phyloP scores from a whole-genome alignment of 2,329 filamentous ascomycete species.

The Celoporthe dispersa region DNA sequence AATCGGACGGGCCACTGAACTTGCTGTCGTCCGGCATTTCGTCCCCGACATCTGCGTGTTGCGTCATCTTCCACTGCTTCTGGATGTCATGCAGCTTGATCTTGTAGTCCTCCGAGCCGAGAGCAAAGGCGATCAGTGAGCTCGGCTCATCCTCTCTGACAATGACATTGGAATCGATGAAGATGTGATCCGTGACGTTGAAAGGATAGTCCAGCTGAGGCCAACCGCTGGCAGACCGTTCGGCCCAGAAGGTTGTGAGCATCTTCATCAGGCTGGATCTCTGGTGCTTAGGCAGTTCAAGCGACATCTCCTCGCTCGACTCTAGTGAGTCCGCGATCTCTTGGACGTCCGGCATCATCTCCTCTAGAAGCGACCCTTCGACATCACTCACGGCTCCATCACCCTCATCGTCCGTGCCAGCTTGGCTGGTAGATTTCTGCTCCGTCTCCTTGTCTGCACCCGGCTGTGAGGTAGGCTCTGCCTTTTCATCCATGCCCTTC shows the following conservation, averaged over 20 bases:
- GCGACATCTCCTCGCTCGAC: constrained; percentile 61
- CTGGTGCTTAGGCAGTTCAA: constrained; percentile 89
- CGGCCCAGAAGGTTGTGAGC: constrained; percentile 97
- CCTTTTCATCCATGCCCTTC: constrained; percentile 24
- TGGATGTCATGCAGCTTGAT: constrained; percentile 75
- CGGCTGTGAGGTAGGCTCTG: constrained; percentile 38
- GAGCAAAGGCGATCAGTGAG: constrained; percentile 89
- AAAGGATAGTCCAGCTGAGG: constrained; percentile 89
- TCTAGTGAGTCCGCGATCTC: constrained; percentile 67
- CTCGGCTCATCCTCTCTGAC: constrained; percentile 97
- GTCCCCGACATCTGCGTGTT: constrained; percentile 43
- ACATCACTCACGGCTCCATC: constrained; percentile 65
- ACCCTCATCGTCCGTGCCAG: constrained; percentile 68
- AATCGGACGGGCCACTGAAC: constrained; percentile 41
- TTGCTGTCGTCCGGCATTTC: constrained; percentile 37
- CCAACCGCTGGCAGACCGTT: constrained; percentile 95
- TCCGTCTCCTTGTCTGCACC: constrained; percentile 49
- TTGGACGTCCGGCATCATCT: constrained; percentile 66
- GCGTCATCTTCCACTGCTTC: constrained; percentile 49
- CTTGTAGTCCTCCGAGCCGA: constrained; percentile 86
- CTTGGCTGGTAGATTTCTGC: constrained; percentile 56
- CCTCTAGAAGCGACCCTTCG: constrained; percentile 71
- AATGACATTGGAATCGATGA: constrained; percentile 95
- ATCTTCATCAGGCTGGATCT: constrained; percentile 94
- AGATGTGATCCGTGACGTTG: constrained; percentile 87